Base-by-base conservation (phyloP, 331 rosid genomes). In the Acacia concinna region DNA sequence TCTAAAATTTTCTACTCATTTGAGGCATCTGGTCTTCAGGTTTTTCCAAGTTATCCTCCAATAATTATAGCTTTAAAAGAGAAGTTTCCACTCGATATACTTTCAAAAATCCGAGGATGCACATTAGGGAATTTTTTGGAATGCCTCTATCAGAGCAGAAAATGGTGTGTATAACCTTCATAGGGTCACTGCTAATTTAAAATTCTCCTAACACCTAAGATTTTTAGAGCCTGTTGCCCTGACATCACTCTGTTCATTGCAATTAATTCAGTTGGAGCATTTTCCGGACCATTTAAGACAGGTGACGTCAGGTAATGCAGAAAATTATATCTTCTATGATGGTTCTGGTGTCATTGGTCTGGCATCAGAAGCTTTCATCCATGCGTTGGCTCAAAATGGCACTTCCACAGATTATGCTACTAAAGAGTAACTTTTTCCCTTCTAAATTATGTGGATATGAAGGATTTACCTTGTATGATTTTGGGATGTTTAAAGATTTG, bases 51-150 rank as follows among this genome's bases (percentile, higher is more conserved):
- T 79, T 79, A 63, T 75, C 91, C 40, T 81, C 92, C 62, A 89
- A 78, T 49, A 78, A 82, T 49, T 77, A 84, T 68, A 75, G 86
- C 76, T 80, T 81, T 86, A 89, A 87, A 87, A 82, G 77, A 86
- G 86, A 81, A 78, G 86, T 94, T 79, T 94, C 89, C 64, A 65
- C 84, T 69, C 86, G 90, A 59, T 92, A 83, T 86, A 97, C 98
- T 54, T 82, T 89, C 74, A 84, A 12, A 8, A 67, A 69, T 46
- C 77, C 84, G 56, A 90, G 97, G 90, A 81, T 88, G 86, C 73
- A 81, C 52, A 68, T 94, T 77, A 86, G 77, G 71, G 91, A 94
- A 32, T 94, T 81, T 84, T 86, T 94, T 47, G 80, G 84, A 73
- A 82, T 40, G 73, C 91, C 87, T 59, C 81, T 81, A 9, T 68